These are phyloP conservation scores for Aegilops sharonensis DNA, from an alignment of 176 grass and related monocot genomes.

Conservation along the genomic window DNA sequence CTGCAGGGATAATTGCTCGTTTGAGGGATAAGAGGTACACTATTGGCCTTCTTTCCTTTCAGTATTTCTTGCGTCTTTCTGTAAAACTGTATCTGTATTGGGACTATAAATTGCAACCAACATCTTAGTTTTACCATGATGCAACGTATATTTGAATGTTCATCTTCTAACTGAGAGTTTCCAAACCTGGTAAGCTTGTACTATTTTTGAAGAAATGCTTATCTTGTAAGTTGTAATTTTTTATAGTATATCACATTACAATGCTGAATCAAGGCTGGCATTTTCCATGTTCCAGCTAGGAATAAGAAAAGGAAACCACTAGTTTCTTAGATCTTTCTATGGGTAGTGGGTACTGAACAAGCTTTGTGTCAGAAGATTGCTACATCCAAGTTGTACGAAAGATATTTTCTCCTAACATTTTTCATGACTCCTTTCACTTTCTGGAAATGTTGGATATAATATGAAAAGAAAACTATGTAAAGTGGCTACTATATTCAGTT, in stretches of 20 bases:
- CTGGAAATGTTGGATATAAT: slow-evolving; percentile 8
- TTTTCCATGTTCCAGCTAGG: not conserved
- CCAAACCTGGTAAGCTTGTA: not conserved
- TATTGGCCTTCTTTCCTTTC: slow-evolving; percentile 1
- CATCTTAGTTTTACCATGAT: not conserved
- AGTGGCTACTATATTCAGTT: not conserved
- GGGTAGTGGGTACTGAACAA: not conserved
- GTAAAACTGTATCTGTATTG: not conserved
- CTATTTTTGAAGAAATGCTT: not conserved
- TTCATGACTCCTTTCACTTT: not conserved
- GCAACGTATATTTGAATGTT: not conserved
- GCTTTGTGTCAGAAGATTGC: not conserved
- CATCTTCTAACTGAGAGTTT: not conserved
- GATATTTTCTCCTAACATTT: not conserved
- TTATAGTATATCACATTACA: not conserved
- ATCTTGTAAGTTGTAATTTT: not conserved
- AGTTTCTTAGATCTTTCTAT: not conserved
- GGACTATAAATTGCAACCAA: not conserved
- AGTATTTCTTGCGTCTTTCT: not conserved
- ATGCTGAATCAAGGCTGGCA: not conserved
- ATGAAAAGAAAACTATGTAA: not conserved
- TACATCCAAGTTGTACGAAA: not conserved
- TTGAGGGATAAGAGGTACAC: slow-evolving; percentile 85
- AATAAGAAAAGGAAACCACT: not conserved
- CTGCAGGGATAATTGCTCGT: slow-evolving; percentile 70